Percentiles rank a stretch among this genome's conserved stretches.
Conservation (phyloP, 176 grass and related monocot species). For the Musa schizocarpa region DNA sequence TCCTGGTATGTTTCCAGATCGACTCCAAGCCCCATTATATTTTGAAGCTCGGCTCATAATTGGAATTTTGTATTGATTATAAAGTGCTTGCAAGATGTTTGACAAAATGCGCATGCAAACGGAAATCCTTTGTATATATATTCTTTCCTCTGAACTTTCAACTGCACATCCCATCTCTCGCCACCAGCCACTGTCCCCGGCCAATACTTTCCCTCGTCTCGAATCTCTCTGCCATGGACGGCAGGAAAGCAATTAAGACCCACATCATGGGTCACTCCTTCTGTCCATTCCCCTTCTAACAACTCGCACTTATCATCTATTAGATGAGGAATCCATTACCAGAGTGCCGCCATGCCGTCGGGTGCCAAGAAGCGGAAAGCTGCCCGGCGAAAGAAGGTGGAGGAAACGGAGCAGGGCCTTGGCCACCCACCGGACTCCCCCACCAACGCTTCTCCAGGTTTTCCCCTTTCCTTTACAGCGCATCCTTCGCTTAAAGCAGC, state of each 20-base stretch:
- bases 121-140: too few species aligned
- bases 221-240: not conserved
- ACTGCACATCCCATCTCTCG: not conserved
- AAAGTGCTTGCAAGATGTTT: not conserved
- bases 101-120: not conserved
- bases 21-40: too few species aligned
- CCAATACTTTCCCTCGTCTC: not conserved
- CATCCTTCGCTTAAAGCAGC: not conserved
- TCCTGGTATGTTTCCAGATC: not conserved
- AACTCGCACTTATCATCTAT: too few species aligned
- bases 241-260: not conserved
- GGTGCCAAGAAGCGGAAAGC: slow-evolving; percentile 12
- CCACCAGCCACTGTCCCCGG: not conserved
- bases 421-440: not conserved
- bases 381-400: not conserved
- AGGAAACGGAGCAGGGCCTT: not conserved
- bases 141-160: not conserved
- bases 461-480: not conserved
- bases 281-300: not conserved
- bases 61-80: too few species aligned
- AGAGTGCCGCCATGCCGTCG: not conserved
- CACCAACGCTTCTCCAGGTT: not conserved
- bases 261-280: not conserved
- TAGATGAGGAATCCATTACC: too few species aligned
- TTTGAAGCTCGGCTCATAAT: too few species aligned